Conservation (phyloP, 345 rosid genomes). For the Hibiscus syriacus region DNA sequence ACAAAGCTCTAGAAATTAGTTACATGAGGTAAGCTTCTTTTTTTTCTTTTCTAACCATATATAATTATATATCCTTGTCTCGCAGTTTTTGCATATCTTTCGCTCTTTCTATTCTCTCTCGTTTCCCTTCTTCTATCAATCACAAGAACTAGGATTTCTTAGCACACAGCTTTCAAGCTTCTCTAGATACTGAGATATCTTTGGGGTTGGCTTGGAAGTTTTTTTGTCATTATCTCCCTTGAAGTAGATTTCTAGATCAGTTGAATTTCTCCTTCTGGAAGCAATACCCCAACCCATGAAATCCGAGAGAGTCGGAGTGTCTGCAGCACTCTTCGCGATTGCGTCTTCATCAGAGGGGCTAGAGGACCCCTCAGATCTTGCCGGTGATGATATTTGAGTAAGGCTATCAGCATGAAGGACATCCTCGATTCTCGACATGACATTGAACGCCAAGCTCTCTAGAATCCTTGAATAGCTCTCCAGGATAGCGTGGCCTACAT, state of each 20-base stretch:
- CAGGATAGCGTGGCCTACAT: constrained; percentile 85
- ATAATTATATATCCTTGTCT: not conserved
- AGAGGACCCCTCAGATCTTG: constrained; percentile 14
- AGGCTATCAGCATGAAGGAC: constrained; percentile 64
- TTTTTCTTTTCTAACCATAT: not conserved
- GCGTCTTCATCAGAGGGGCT: constrained; percentile 1
- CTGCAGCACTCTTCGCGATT: not conserved
- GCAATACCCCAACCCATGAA: constrained; percentile 11
- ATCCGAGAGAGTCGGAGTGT: constrained; percentile 7
- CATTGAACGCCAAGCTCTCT: constrained; percentile 80
- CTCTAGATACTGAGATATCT: not conserved
- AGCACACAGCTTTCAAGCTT: constrained; percentile 9
- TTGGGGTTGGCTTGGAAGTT: not conserved
- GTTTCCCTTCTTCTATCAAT: not conserved
- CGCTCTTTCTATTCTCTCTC: not conserved
- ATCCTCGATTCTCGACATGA: constrained; percentile 80
- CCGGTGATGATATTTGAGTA: constrained; percentile 20
- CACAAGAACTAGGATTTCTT: not conserved
- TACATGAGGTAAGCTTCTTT: not conserved
- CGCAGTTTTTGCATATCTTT: not conserved
- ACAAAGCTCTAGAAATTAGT: not conserved
- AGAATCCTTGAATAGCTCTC: constrained; percentile 94
- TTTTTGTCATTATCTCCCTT: constrained; percentile 2
- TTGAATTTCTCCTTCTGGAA: not conserved
- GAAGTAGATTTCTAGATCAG: not conserved